phyloP scores from a whole-genome alignment of 1,139 yeast genomes.

The Wickerhamomyces sp. region DNA sequence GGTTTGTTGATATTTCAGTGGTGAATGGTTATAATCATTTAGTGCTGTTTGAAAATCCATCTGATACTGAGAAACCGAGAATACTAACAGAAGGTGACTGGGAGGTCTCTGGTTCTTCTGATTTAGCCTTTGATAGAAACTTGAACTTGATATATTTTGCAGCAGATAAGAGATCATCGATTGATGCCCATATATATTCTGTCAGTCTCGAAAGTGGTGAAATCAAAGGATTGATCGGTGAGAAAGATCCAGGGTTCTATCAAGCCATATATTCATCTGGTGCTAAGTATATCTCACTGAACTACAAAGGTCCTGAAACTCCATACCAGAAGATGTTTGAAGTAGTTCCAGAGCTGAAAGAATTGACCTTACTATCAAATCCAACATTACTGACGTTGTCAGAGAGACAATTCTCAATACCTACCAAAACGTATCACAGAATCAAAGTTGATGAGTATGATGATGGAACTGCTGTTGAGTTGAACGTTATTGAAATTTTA shows the following conservation, averaged over 20 bases:
- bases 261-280: constrained; percentile 51
- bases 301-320: constrained; percentile 57
- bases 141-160: constrained; percentile 52
- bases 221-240: constrained; percentile 41
- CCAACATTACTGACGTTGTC: constrained; percentile 16
- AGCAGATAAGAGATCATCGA: constrained; percentile 46
- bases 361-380: constrained; percentile 24
- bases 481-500: constrained; percentile 68
- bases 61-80: constrained; percentile 35
- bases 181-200: constrained; percentile 48
- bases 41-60: constrained; percentile 48
- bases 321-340: constrained; percentile 37
- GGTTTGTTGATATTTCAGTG: constrained; percentile 63
- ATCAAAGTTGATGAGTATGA: constrained; percentile 38
- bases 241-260: constrained; percentile 51
- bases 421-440: constrained; percentile 47
- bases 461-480: constrained; percentile 33
- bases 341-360: constrained; percentile 21
- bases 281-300: constrained; percentile 50
- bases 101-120: constrained; percentile 52
- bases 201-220: constrained; percentile 27
- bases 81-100: constrained; percentile 51
- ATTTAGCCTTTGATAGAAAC: constrained; percentile 45
- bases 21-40: constrained; percentile 55
- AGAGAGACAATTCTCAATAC: constrained; percentile 42